These are phyloP conservation scores for Trichosporon faecale DNA, from an alignment of 1,284 basidiomycete species.

Conservation along the genomic window DNA sequence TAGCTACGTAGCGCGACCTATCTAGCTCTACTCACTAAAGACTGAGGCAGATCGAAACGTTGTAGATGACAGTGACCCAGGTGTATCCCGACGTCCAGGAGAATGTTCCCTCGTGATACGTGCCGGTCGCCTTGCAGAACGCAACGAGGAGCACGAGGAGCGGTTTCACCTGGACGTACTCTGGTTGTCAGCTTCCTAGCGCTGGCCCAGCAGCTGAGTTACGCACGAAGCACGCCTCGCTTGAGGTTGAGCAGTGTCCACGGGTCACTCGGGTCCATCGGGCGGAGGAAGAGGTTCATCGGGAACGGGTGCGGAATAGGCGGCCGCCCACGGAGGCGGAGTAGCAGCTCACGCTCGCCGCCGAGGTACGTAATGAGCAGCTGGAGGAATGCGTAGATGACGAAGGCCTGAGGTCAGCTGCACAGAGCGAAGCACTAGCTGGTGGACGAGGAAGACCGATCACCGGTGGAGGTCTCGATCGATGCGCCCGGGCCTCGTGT, in stretches of 20 bases:
- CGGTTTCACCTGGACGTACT: slow-evolving; percentile 97
- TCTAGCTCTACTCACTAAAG: slow-evolving; percentile 41
- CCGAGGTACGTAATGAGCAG: slow-evolving; percentile 82
- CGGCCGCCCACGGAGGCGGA: slow-evolving; percentile 81
- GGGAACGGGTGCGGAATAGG: slow-evolving; percentile 87
- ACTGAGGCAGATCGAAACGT: slow-evolving; percentile 56
- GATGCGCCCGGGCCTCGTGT: background rate
- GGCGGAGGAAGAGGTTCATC: slow-evolving; percentile 65
- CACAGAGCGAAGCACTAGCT: background rate
- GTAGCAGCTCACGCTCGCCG: slow-evolving; percentile 86
- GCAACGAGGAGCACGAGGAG: slow-evolving; percentile 79
- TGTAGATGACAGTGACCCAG: slow-evolving; percentile 78
- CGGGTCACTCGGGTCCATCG: slow-evolving; percentile 85
- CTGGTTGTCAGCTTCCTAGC: slow-evolving; percentile 53
- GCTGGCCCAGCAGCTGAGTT: no score
- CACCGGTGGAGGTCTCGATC: background rate
- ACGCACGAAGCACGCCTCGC: slow-evolving; percentile 86
- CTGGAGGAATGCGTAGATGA: slow-evolving; percentile 90
- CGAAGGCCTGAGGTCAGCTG: slow-evolving; percentile 67
- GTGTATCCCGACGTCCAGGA: slow-evolving; percentile 82
- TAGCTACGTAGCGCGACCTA: slow-evolving; percentile 50
- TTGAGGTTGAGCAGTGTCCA: slow-evolving; percentile 92
- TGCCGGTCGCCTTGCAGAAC: slow-evolving; percentile 78
- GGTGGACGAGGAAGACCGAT: background rate
- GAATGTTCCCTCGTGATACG: slow-evolving; percentile 87